phyloP scores from a whole-genome alignment of 768 basidiomycete species.

The Russula lepida region DNA sequence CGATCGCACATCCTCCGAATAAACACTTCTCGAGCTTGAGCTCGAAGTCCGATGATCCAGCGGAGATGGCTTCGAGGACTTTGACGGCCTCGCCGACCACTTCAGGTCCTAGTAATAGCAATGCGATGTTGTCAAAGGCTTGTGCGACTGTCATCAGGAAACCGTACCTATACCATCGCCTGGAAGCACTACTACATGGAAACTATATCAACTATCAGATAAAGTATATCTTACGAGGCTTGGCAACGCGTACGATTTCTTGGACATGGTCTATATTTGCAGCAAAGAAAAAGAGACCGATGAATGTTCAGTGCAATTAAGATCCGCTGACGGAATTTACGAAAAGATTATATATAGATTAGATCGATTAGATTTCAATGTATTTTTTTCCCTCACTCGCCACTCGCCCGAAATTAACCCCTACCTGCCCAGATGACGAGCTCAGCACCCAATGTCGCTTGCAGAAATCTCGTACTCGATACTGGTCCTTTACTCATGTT shows the following conservation, averaged over 20 bases:
- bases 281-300: not conserved
- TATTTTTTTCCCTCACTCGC: not conserved
- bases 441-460: constrained; percentile 34
- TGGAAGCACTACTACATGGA: constrained; percentile 81
- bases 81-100: constrained; percentile 80
- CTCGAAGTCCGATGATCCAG: constrained; percentile 51
- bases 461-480: constrained; percentile 83
- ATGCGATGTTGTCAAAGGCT: not conserved
- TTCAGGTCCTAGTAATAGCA: constrained; percentile 63
- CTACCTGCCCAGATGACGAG: constrained; percentile 8
- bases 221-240: not conserved
- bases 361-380: not conserved
- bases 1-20: constrained; percentile 93
- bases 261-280: constrained; percentile 2
- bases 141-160: not conserved
- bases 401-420: no score
- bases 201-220: constrained; percentile 38
- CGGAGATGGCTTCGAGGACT: constrained; percentile 67
- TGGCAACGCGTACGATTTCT: constrained; percentile 21
- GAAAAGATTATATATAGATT: no score
- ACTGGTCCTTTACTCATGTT: constrained; percentile 87
- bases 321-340: not conserved
- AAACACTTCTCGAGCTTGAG: constrained; percentile 67
- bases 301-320: not conserved
- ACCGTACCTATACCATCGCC: constrained; percentile 91